Evolutionary conservation across 768 basidiomycete genomes (phyloP).

Genomic region (Coprinellus micaceus): DNA sequence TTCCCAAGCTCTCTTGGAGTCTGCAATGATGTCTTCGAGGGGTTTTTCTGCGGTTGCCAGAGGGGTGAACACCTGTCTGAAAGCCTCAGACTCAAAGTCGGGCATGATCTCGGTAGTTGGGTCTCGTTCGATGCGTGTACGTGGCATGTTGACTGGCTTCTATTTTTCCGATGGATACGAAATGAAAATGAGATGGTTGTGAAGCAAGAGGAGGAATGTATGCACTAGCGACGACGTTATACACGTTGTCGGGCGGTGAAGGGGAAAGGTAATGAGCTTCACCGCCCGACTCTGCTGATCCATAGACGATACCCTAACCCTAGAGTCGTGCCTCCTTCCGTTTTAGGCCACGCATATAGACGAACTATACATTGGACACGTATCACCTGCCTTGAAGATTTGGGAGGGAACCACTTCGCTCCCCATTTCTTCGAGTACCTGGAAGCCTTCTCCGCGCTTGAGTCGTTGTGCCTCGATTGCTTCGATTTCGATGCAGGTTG

Average conservation of each 20-base stretch:
- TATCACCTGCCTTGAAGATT: too few species aligned
- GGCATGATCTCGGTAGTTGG: too few species aligned
- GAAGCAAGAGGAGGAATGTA: not conserved
- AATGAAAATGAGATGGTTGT: not conserved
- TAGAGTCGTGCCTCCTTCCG: too few species aligned
- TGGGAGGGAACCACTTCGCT: too few species aligned
- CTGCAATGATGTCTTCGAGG: not conserved
- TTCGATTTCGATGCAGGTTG: too few species aligned
- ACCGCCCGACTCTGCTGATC: too few species aligned
- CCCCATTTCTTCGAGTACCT: too few species aligned
- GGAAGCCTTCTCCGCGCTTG: too few species aligned
- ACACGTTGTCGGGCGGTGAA: not conserved
- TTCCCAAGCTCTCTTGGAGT: not conserved
- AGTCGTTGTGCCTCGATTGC: too few species aligned
- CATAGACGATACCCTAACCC: too few species aligned
- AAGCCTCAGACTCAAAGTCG: slow-evolving; percentile 1
- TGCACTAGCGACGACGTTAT: not conserved
- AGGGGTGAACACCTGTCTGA: not conserved
- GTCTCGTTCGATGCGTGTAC: slow-evolving; percentile 2
- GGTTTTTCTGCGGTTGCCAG: not conserved
- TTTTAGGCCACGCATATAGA: too few species aligned
- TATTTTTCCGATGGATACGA: not conserved
- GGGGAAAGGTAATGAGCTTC: not conserved
- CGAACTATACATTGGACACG: too few species aligned
- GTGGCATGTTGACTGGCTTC: not conserved